Evolutionary conservation across 768 basidiomycete genomes (phyloP), one percentile per base, ranked within the genome.

Genomic region (Hericium coralloides): DNA sequence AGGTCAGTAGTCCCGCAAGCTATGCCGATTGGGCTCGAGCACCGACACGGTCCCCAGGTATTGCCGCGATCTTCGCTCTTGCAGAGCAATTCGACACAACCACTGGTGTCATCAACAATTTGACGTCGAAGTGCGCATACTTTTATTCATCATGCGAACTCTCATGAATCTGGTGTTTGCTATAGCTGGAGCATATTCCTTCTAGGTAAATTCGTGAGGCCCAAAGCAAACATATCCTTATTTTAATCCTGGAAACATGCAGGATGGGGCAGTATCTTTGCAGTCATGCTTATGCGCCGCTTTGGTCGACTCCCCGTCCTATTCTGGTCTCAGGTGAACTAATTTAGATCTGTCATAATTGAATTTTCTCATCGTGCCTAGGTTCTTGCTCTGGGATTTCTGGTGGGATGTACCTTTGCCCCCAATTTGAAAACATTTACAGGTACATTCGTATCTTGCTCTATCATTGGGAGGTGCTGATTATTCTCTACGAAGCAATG

Each of bases 321-420:
- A 38, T 87, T 86, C 70, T 89, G 85, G 85, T 82, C 83, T 0
- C 85, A 87, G 70, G 80, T 80, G 55, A 22, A 72, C 59, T 36
- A 38, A 41, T 20, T 2, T 7, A 23, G 2, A 12, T 0, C 49
- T 25, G 23, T 12, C 26, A 17, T 17, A 23, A 5, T 22, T 14
- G 43, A 14, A 1, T 8, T 50, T 22, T 23, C 43, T 45, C n/a
- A n/a, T 12, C 20, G 49, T 45, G 12, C 43, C 31, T 43, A 83
- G 79, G 60, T 86, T 12, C 66, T 85, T 22, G 78, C 81, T 0
- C 64, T 84, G 12, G 79, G 75, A 1, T 87, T 83, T 71, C 69
- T 81, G 14, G 68, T 80, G n/a, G 82, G 82, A 0, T 77, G 76
- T 54, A 80, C 83, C 0, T 79, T 84, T 53, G 80, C 83, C 0